phyloP scores from a whole-genome alignment of 352 stramenopile species.

The Globisporangium megalacanthum region DNA sequence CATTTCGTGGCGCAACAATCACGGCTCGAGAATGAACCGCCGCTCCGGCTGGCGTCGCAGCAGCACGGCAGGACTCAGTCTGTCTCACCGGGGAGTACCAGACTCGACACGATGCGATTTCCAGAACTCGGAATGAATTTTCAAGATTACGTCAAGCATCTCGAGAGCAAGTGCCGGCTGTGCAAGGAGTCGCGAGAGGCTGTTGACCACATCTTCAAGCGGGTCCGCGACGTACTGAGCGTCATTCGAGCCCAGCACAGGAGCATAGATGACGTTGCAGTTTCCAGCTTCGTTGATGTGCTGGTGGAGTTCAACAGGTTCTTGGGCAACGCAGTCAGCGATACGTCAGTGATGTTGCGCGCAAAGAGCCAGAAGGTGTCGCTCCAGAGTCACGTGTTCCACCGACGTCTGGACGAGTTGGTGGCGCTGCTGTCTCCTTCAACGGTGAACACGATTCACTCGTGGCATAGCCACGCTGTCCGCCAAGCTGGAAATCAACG shows the following conservation, averaged over 20 bases:
- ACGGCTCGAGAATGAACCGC: too few relatives aligned
- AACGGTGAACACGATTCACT: background rate
- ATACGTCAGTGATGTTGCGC: background rate
- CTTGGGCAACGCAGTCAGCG: background rate
- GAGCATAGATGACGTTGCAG: background rate
- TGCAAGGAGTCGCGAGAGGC: background rate
- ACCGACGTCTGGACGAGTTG: background rate
- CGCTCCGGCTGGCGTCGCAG: background rate
- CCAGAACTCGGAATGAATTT: background rate
- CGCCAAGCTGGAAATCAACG: background rate
- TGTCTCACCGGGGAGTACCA: too few relatives aligned
- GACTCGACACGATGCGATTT: background rate
- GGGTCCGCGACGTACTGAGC: background rate
- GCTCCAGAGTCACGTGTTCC: constrained; percentile 2
- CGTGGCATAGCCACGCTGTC: too few relatives aligned
- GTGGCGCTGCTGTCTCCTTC: too few relatives aligned
- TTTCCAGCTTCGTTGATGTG: background rate
- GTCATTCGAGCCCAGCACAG: background rate
- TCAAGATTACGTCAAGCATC: background rate
- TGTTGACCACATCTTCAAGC: background rate
- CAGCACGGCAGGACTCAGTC: too few relatives aligned
- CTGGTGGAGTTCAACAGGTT: background rate
- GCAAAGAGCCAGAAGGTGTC: constrained; percentile 1
- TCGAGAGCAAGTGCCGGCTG: background rate
- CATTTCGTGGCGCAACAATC: too few relatives aligned